Conservation (phyloP, 2,329 filamentous ascomycete genomes). For the Sclerotinia spermophila region DNA sequence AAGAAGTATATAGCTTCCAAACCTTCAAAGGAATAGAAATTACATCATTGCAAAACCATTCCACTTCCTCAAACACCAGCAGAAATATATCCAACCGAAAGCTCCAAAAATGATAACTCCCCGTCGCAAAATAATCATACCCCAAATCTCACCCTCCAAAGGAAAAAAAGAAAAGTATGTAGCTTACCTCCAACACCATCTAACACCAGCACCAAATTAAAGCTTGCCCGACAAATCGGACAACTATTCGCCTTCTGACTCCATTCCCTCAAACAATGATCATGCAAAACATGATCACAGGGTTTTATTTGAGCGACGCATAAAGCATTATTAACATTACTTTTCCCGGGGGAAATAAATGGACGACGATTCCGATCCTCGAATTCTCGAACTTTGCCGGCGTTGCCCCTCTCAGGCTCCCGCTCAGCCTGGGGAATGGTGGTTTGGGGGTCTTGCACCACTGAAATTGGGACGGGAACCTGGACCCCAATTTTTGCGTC, state of each 20-base stretch:
- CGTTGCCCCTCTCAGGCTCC: conserved; percentile 24
- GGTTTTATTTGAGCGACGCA: conserved; percentile 60
- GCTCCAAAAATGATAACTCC: too few relatives aligned
- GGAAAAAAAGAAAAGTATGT: conserved; percentile 9
- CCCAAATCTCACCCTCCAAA: neutral
- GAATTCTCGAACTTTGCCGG: conserved; percentile 2
- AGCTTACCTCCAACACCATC: conserved; percentile 73
- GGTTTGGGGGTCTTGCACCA: conserved; percentile 7
- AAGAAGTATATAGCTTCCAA: neutral
- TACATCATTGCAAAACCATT: neutral
- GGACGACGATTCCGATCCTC: conserved; percentile 22
- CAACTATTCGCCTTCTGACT: conserved; percentile 96
- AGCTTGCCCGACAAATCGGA: conserved; percentile 88
- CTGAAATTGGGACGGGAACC: neutral
- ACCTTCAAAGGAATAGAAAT: neutral
- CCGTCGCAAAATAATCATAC: neutral
- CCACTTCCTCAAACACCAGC: neutral
- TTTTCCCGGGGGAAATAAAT: conserved; percentile 25
- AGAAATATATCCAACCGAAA: neutral
- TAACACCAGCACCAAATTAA: conserved; percentile 85
- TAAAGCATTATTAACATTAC: conserved; percentile 22
- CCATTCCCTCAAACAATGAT: conserved; percentile 91
- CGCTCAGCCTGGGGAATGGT: conserved; percentile 23
- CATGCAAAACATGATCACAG: conserved; percentile 89
- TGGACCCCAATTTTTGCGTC: neutral